These are phyloP conservation scores for Cladosporium sp. DNA, from an alignment of 2,329 filamentous ascomycete genomes.

Conservation along the genomic window DNA sequence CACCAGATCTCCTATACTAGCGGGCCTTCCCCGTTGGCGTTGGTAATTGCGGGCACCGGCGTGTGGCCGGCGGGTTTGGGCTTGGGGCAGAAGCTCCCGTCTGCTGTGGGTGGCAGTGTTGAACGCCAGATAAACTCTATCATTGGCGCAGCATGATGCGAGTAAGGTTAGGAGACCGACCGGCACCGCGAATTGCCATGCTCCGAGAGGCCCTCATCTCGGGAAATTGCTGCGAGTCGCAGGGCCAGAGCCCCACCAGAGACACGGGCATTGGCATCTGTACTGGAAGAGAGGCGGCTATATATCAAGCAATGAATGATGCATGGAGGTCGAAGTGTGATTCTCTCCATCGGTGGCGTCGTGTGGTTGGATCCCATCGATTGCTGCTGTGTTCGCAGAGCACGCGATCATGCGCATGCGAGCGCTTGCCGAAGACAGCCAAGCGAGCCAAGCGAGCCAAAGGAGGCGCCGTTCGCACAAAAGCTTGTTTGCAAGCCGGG, in stretches of 20 bases:
- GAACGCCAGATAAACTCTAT: no score
- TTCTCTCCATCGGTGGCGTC: no score
- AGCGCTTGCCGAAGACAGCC: neutral
- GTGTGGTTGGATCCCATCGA: neutral
- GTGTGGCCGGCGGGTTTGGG: neutral
- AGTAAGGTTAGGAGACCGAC: neutral
- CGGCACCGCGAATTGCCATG: neutral
- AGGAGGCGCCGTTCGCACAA: neutral
- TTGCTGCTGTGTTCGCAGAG: neutral
- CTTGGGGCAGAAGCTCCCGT: no score
- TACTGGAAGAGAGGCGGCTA: no score
- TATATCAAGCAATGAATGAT: no score
- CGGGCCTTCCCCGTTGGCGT: neutral
- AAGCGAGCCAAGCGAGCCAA: neutral
- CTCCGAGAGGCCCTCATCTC: no score
- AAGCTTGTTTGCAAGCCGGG: neutral
- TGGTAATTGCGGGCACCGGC: neutral
- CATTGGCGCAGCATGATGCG: neutral
- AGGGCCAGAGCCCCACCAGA: neutral
- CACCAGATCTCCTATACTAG: neutral
- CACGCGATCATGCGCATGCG: constrained; percentile 1
- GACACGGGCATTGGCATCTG: neutral
- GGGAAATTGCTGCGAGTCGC: neutral
- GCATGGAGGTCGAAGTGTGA: no score
- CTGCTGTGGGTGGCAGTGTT: neutral